Evolutionary conservation across 2,329 filamentous ascomycete species (phyloP).

Genomic region (Erysiphe neolycopersici): DNA sequence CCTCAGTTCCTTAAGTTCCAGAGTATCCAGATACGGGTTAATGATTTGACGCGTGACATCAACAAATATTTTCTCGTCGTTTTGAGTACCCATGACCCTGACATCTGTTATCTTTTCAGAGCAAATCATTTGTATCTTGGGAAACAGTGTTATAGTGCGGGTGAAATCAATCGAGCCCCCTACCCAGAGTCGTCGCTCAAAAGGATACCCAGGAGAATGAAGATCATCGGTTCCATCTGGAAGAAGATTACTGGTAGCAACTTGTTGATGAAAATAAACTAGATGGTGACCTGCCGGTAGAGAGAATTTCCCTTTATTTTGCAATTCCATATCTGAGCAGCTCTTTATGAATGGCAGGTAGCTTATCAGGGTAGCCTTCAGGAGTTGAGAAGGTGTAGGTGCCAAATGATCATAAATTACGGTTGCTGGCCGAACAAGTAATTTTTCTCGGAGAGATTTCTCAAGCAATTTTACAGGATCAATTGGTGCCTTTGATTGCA

Average conservation of each 20-base stretch:
- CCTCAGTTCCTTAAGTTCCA: conserved; percentile 26
- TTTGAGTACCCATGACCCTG: conserved; percentile 6
- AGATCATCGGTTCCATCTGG: conserved; percentile 63
- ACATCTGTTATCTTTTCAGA: conserved; percentile 22
- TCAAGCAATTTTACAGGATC: neutral
- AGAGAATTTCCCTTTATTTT: neutral
- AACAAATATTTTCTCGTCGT: conserved; percentile 12
- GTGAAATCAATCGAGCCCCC: conserved; percentile 36
- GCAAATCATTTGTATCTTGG: conserved; percentile 16
- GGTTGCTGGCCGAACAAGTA: conserved; percentile 4
- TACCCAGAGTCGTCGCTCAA: conserved; percentile 64
- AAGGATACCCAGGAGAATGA: conserved; percentile 48
- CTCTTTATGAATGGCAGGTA: conserved; percentile 18
- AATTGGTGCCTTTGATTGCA: neutral
- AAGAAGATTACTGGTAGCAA: conserved; percentile 33
- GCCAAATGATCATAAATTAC: conserved; percentile 23
- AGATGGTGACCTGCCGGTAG: conserved; percentile 48
- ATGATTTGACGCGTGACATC: conserved; percentile 9
- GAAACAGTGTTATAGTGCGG: neutral
- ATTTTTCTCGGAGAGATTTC: neutral
- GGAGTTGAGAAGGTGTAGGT: conserved; percentile 35
- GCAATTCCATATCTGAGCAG: conserved; percentile 2
- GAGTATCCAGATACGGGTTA: neutral
- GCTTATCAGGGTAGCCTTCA: conserved; percentile 33
- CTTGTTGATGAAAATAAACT: conserved; percentile 58